Percentiles rank a stretch among this genome's conserved stretches.
phyloP scores from a whole-genome alignment of 306 rosid species.

The Fagus crenata region DNA sequence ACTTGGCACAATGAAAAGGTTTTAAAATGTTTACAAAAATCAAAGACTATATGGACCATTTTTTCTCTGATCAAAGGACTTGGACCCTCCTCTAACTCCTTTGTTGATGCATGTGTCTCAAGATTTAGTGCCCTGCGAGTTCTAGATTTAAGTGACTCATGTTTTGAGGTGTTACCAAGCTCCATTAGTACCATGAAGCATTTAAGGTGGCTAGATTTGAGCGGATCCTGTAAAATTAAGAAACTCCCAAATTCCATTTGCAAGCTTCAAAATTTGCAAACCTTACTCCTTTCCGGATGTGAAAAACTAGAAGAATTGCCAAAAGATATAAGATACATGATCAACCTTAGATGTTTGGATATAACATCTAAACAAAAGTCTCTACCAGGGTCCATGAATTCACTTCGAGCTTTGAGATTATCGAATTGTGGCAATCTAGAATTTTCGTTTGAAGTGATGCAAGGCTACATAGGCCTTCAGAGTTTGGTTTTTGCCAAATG shows the following conservation, averaged over 20 bases:
- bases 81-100: background rate
- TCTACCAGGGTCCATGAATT: too few relatives aligned
- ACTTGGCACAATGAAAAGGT: too few relatives aligned
- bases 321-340: background rate
- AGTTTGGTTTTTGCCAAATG: too few relatives aligned
- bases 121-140: background rate
- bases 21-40: background rate
- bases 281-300: slow-evolving; percentile 4
- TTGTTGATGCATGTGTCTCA: background rate
- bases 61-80: background rate
- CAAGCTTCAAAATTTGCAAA: background rate
- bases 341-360: too few relatives aligned
- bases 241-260: slow-evolving; percentile 14
- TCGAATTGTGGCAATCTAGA: too few relatives aligned
- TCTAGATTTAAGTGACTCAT: too few relatives aligned
- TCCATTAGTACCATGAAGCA: background rate
- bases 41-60: background rate
- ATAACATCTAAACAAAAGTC: too few relatives aligned
- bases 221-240: background rate
- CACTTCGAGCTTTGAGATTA: too few relatives aligned
- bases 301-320: slow-evolving; percentile 8
- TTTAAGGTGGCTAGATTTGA: slow-evolving; percentile 15
- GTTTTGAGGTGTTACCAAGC: too few relatives aligned
- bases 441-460: too few relatives aligned
- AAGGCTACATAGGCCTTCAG: too few relatives aligned